A percentile compares a stretch with the other conserved stretches of the same genome.
phyloP scores from a whole-genome alignment of 441 rosid genomes.

The Breynia disticha region DNA sequence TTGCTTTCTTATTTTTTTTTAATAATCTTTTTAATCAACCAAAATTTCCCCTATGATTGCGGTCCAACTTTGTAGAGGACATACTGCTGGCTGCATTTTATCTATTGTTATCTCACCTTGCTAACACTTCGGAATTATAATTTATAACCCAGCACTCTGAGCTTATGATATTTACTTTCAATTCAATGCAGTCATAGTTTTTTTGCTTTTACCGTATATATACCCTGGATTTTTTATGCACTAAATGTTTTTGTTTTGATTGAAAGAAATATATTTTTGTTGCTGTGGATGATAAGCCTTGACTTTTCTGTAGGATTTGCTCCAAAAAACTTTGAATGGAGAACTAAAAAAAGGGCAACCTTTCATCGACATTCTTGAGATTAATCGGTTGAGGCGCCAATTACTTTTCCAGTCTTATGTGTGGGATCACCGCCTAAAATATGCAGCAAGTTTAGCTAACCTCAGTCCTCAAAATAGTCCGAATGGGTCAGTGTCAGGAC shows the following conservation, averaged over 20 bases:
- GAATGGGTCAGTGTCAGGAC: conserved; percentile 27
- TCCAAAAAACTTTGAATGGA: conserved; percentile 46
- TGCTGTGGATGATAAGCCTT: neutral
- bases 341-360: conserved; percentile 56
- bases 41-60: no score
- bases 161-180: no score
- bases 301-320: conserved; percentile 42
- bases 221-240: neutral
- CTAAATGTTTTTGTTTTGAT: neutral
- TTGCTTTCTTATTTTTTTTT: no score
- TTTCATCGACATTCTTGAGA: conserved; percentile 74
- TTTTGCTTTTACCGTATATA: neutral
- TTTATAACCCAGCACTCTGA: no score
- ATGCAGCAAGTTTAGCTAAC: conserved; percentile 40
- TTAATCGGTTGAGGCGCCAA: conserved; percentile 69
- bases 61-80: no score
- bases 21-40: no score
- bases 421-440: conserved; percentile 88
- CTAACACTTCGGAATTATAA: no score
- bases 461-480: conserved; percentile 25
- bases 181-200: no score
- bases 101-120: no score
- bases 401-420: conserved; percentile 74
- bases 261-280: neutral
- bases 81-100: no score